Evolutionary conservation across 2,329 filamentous ascomycete species (phyloP).

Genomic region (Penicillium sp.): DNA sequence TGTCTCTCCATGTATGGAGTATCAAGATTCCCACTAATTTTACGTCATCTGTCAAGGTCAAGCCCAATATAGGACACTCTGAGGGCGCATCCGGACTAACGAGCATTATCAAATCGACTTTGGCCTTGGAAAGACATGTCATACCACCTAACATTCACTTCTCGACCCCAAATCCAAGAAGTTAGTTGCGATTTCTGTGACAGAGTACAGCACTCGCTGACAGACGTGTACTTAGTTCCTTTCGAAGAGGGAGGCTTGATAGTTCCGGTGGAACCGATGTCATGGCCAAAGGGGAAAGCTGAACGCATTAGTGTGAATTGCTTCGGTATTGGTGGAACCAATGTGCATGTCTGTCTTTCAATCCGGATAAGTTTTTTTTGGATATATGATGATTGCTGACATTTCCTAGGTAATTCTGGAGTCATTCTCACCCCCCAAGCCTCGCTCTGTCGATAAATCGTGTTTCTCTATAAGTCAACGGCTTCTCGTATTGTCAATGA

Average conservation of each 20-base stretch:
- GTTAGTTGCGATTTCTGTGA: slow-evolving; percentile 1
- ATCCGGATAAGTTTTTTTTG: background rate
- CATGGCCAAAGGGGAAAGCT: slow-evolving; percentile 12
- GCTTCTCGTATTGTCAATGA: background rate
- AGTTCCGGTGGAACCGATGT: slow-evolving; percentile 6
- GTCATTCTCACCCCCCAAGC: background rate
- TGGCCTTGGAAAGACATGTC: slow-evolving; percentile 45
- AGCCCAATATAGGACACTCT: slow-evolving; percentile 50
- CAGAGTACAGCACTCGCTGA: background rate
- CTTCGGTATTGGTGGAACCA: background rate
- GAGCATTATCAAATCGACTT: slow-evolving; percentile 49
- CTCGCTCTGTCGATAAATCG: background rate
- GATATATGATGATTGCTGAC: background rate
- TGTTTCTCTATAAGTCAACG: background rate
- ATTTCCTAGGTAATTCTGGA: background rate
- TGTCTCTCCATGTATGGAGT: no score
- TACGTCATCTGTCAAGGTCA: no score
- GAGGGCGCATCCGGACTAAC: slow-evolving; percentile 52
- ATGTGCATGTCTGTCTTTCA: background rate
- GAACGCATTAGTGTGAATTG: background rate
- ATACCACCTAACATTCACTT: slow-evolving; percentile 23
- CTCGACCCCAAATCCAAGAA: slow-evolving; percentile 38
- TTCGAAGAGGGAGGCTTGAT: slow-evolving; percentile 14
- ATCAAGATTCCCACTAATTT: no score
- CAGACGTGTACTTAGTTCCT: background rate